phyloP scores from a whole-genome alignment of 768 basidiomycete genomes.

The Suillus brevipes region DNA sequence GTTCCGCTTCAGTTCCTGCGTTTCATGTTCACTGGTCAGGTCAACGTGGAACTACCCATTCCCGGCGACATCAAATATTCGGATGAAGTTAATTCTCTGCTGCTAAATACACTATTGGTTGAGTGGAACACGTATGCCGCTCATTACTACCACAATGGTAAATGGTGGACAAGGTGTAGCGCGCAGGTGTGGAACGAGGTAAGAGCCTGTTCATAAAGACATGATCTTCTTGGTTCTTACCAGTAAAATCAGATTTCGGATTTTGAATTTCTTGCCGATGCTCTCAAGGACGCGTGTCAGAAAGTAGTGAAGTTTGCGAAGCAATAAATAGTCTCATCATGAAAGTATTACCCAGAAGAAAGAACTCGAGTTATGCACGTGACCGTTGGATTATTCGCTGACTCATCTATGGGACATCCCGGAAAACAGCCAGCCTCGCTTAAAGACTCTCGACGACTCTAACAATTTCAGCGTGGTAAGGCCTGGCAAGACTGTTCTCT shows the following conservation, averaged over 20 bases:
- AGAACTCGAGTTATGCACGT: no score
- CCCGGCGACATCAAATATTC: conserved; percentile 26
- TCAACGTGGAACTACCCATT: conserved; percentile 43
- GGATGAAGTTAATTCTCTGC: conserved; percentile 16
- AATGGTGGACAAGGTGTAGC: conserved; percentile 34
- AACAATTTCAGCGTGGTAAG: background rate
- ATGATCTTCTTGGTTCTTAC: background rate
- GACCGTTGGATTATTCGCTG: background rate
- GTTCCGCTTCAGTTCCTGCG: conserved; percentile 18
- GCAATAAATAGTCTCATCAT: background rate
- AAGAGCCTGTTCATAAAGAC: background rate
- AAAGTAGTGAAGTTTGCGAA: conserved; percentile 17
- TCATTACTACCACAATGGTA: conserved; percentile 27
- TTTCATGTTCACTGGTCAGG: conserved; percentile 21
- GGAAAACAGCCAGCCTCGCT: background rate
- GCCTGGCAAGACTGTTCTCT: background rate
- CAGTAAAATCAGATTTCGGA: conserved; percentile 27
- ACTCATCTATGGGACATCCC: background rate
- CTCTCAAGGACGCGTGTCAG: conserved; percentile 24
- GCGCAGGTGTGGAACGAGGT: conserved; percentile 36
- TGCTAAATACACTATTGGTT: conserved; percentile 20
- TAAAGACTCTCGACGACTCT: background rate
- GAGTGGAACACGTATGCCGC: conserved; percentile 19
- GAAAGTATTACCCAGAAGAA: background rate
- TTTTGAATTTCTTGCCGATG: conserved; percentile 30